These are phyloP conservation scores for Penicillium malachiteum DNA, from an alignment of 495 filamentous ascomycete genomes.

Conservation along the genomic window DNA sequence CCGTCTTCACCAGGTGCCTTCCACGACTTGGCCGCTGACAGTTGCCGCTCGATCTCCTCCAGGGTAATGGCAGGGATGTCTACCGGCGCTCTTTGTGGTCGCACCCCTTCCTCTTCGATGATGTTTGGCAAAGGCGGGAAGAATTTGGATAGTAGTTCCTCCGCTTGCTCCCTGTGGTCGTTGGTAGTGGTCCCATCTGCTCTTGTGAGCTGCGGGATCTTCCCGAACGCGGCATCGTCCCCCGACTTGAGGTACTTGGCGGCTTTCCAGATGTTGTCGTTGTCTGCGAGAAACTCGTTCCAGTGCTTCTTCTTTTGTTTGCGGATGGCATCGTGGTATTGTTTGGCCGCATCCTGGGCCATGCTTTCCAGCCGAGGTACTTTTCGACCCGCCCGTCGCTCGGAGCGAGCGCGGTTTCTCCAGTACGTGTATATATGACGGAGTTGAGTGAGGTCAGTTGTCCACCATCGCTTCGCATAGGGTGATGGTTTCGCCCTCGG, in stretches of 20 bases:
- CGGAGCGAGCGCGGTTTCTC: slow-evolving; percentile 14
- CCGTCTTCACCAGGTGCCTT: slow-evolving; percentile 25
- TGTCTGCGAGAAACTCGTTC: slow-evolving; percentile 25
- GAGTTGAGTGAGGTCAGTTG: slow-evolving; percentile 12
- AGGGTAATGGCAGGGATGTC: slow-evolving; percentile 18
- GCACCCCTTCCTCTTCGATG: slow-evolving; percentile 20
- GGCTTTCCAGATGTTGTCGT: slow-evolving; percentile 28
- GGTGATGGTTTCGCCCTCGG: slow-evolving; percentile 16
- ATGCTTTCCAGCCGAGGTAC: slow-evolving; percentile 18
- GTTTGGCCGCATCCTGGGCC: slow-evolving; percentile 17
- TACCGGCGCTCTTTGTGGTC: slow-evolving; percentile 20
- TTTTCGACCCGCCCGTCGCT: slow-evolving; percentile 12
- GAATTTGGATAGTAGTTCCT: slow-evolving; percentile 26
- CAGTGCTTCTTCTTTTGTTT: slow-evolving; percentile 28
- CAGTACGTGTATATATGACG: slow-evolving; percentile 11
- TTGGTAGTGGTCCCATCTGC: slow-evolving; percentile 16
- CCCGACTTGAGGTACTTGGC: slow-evolving; percentile 23
- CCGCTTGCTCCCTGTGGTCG: slow-evolving; percentile 20
- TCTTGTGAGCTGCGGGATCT: slow-evolving; percentile 16
- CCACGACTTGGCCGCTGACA: slow-evolving; percentile 19
- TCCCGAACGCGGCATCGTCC: slow-evolving; percentile 16
- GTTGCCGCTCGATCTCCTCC: slow-evolving; percentile 21
- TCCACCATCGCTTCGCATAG: slow-evolving; percentile 19
- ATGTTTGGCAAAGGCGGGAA: slow-evolving; percentile 24
- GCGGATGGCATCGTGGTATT: slow-evolving; percentile 24